phyloP scores from a whole-genome alignment of 805 yeast genomes.

The Teunomyces lycoperdinae region DNA sequence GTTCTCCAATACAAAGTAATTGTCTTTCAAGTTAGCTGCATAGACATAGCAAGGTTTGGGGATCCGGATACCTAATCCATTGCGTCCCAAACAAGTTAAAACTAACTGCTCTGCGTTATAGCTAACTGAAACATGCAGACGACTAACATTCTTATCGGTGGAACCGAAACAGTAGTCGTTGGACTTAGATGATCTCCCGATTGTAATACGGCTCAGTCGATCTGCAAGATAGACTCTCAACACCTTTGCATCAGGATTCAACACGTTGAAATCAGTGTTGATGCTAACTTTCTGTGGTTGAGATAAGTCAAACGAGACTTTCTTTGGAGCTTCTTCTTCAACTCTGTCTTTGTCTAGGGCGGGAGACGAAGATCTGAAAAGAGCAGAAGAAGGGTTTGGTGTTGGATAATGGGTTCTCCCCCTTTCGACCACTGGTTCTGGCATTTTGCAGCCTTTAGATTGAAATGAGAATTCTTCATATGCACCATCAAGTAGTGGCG shows the following conservation, averaged over 20 bases:
- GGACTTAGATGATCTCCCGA: slow-evolving; percentile 69
- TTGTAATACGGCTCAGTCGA: slow-evolving; percentile 35
- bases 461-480: background rate
- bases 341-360: slow-evolving; percentile 9
- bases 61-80: slow-evolving; percentile 69
- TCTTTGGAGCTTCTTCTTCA: slow-evolving; percentile 7
- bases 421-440: slow-evolving; percentile 5
- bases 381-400: slow-evolving; percentile 63
- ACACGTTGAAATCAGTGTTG: slow-evolving; percentile 34
- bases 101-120: slow-evolving; percentile 45
- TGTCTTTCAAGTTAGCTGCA: slow-evolving; percentile 17
- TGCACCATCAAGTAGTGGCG: slow-evolving; percentile 35
- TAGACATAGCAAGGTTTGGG: slow-evolving; percentile 46
- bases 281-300: slow-evolving; percentile 14
- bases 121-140: slow-evolving; percentile 58
- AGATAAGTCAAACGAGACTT: slow-evolving; percentile 9
- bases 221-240: slow-evolving; percentile 40
- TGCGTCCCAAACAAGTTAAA: slow-evolving; percentile 75
- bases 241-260: slow-evolving; percentile 31
- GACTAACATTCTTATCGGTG: slow-evolving; percentile 57
- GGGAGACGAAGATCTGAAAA: slow-evolving; percentile 43
- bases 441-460: slow-evolving; percentile 5
- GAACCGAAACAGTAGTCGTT: slow-evolving; percentile 51
- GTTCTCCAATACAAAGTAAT: slow-evolving; percentile 20
- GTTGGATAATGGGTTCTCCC: slow-evolving; percentile 53